phyloP scores from a whole-genome alignment of 2,329 filamentous ascomycete species.

The Claviceps sorghi region DNA sequence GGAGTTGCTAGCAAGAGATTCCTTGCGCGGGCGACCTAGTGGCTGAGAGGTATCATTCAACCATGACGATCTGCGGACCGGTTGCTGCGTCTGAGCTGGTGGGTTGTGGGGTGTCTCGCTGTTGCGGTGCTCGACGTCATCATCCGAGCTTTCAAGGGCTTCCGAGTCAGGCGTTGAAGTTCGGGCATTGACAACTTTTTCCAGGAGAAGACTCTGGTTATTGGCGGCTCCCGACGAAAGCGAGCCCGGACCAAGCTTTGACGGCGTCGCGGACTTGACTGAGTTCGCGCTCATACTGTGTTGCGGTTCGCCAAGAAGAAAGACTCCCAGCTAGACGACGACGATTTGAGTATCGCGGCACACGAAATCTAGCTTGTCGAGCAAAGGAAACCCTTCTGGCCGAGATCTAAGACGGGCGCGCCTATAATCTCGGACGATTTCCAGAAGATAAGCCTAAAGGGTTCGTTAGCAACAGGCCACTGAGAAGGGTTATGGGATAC shows the following conservation, averaged over 20 bases:
- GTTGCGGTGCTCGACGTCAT: slow-evolving; percentile 61
- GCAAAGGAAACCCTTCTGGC: background rate
- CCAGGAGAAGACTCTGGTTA: slow-evolving; percentile 52
- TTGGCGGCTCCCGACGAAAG: slow-evolving; percentile 34
- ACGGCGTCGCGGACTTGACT: slow-evolving; percentile 33
- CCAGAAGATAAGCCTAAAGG: background rate
- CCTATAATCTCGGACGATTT: background rate
- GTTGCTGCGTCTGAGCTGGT: slow-evolving; percentile 36
- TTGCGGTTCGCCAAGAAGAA: background rate
- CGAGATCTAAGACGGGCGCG: background rate
- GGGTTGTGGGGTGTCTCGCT: slow-evolving; percentile 34
- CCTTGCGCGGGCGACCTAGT: slow-evolving; percentile 51
- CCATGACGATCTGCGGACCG: slow-evolving; percentile 66
- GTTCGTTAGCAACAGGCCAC: background rate
- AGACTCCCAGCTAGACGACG: background rate
- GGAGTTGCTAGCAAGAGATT: slow-evolving; percentile 60
- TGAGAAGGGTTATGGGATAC: background rate
- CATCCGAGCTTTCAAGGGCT: slow-evolving; percentile 83
- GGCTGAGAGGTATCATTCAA: slow-evolving; percentile 64
- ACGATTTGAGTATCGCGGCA: background rate
- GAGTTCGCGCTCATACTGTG: slow-evolving; percentile 36
- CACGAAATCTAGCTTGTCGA: background rate
- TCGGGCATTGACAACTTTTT: slow-evolving; percentile 59
- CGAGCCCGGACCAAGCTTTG: slow-evolving; percentile 36
- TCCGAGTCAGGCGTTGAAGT: slow-evolving; percentile 90